These are phyloP conservation scores for Fusarium sp. DNA, from an alignment of 2,329 filamentous ascomycete species.

Conservation along the genomic window DNA sequence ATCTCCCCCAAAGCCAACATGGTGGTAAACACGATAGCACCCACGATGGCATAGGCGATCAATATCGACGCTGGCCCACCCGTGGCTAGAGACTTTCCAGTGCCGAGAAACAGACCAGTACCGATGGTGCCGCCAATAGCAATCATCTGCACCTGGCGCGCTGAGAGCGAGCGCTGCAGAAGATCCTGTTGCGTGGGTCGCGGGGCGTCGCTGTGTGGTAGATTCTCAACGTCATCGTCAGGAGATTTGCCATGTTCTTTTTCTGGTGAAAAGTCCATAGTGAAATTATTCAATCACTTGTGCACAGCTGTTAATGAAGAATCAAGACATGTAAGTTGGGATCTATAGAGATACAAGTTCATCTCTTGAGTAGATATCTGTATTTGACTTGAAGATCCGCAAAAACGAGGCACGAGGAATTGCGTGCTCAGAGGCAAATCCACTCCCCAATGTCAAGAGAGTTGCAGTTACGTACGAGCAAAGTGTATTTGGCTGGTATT, in stretches of 20 bases:
- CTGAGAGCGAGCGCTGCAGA: constrained; percentile 62
- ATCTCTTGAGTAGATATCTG: neutral
- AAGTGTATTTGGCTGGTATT: constrained; percentile 1
- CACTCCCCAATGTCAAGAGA: constrained; percentile 15
- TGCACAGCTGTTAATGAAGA: neutral
- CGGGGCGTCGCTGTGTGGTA: neutral
- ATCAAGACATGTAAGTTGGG: neutral
- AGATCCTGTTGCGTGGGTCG: constrained; percentile 50
- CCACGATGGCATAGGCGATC: constrained; percentile 64
- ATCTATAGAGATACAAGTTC: neutral
- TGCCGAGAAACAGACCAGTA: constrained; percentile 69
- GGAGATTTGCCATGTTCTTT: constrained; percentile 21
- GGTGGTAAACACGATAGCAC: constrained; percentile 64
- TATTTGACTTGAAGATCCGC: neutral
- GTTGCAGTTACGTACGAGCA: constrained; percentile 26
- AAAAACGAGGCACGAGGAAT: constrained; percentile 34
- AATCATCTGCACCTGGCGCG: constrained; percentile 74
- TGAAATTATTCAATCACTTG: neutral
- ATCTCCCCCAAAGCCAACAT: constrained; percentile 69
- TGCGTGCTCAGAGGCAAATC: constrained; percentile 40
- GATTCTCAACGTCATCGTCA: constrained; percentile 34
- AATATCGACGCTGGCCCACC: constrained; percentile 68
- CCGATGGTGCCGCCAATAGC: constrained; percentile 68
- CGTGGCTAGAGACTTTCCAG: constrained; percentile 65
- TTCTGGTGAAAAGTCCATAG: constrained; percentile 19